Evolutionary conservation across 1,284 basidiomycete species (phyloP), one percentile per base, ranked within the genome.

Genomic region (Ustilago trichophora): DNA sequence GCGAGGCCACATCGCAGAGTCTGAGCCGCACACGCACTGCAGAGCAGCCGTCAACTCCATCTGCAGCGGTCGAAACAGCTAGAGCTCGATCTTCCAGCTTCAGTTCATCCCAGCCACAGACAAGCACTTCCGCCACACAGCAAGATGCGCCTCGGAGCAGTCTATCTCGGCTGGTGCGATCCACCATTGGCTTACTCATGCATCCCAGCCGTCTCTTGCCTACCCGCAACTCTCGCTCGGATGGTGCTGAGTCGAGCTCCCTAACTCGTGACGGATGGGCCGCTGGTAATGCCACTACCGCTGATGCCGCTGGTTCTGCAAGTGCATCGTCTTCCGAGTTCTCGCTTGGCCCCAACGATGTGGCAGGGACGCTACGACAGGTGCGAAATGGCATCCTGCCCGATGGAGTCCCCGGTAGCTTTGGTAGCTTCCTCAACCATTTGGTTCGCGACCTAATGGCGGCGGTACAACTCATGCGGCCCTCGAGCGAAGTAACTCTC

Each of bases 361-460:
- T 71, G 13, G 50, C 46, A 4, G 68, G 68, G 25, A 48, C 67
- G 11, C 55, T 76, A 4, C 63, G 64, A 13, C 59, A 65, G 9
- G 74, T 73, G 21, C 46, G 74, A 19, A 64, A 72, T 16, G 72
- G 72, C 0, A 47, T 64, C 16, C 41, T 73, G 22, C 53, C 66
- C 4, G 57, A 73, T 24, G 74, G 74, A 19, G 74, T 71, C 6
- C 70, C 74, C 1, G 76, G 70, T 13, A 67, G 68, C 34, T 77
- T 77, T 36, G 73, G 74, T 40, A 65, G 58, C 27, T 77, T 77
- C 43, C 49, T 77, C 38, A 66, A 75, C 36, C 72, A 77, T 19
- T 41, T 76, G 46, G 46, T 76, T 6, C 43, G 52, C 10, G 76
- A 77, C 35, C 51, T 77, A 25, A 66, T 56, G 59, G 69, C 49